Percentiles rank a stretch among this genome's conserved stretches.
These are phyloP conservation scores for Hansenula anomala DNA, from an alignment of 1,139 yeast species.

Conservation along the genomic window DNA sequence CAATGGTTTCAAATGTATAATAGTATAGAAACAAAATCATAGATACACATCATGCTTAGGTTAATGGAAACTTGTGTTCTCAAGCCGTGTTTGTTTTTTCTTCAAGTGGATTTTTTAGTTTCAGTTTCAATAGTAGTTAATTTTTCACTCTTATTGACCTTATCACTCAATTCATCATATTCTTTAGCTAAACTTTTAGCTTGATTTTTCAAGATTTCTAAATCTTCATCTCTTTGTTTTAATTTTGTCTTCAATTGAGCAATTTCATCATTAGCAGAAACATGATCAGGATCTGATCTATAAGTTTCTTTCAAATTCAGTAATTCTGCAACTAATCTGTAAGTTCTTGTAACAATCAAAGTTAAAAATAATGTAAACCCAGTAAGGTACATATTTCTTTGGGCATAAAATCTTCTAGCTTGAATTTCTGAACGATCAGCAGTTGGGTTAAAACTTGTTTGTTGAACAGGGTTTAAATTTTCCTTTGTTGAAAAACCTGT, in stretches of 20 bases:
- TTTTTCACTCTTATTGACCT: not conserved
- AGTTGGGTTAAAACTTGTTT: slow-evolving; percentile 9
- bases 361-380: slow-evolving; percentile 94
- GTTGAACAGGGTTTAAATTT: slow-evolving; percentile 17
- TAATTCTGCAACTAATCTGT: slow-evolving; percentile 73
- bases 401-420: slow-evolving; percentile 91
- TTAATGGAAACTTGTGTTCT: no score
- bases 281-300: slow-evolving; percentile 23
- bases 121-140: not conserved
- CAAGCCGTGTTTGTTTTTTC: no score
- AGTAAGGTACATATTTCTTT: slow-evolving; percentile 93
- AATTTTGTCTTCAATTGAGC: slow-evolving; percentile 49
- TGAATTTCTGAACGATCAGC: slow-evolving; percentile 72
- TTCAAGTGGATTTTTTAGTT: not conserved
- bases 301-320: slow-evolving; percentile 53
- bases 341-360: slow-evolving; percentile 82
- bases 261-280: slow-evolving; percentile 30
- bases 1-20: not conserved
- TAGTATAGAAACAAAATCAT: not conserved
- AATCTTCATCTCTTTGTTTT: slow-evolving; percentile 56
- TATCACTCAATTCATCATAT: slow-evolving; percentile 45
- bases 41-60: no score
- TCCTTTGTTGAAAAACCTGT: slow-evolving; percentile 16
- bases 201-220: slow-evolving; percentile 66
- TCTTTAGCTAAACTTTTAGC: slow-evolving; percentile 63